These are phyloP conservation scores for Athelia sp. DNA, from an alignment of 1,284 basidiomycete genomes.

Conservation along the genomic window DNA sequence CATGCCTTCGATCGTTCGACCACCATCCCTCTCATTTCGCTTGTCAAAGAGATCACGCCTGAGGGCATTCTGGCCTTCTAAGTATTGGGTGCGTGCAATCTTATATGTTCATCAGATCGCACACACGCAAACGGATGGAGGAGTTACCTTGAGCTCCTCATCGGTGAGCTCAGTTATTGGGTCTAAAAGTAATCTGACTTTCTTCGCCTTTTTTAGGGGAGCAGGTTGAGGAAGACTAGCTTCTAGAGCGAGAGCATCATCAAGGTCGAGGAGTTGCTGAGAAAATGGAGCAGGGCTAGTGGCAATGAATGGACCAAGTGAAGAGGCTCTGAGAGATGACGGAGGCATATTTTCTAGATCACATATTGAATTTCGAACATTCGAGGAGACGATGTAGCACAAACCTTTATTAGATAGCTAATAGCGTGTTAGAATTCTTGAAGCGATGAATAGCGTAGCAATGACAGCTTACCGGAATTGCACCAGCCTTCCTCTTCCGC, in stretches of 20 bases:
- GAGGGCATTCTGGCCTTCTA: conserved; percentile 53
- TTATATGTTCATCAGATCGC: conserved; percentile 18
- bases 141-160: conserved; percentile 63
- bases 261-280: conserved; percentile 33
- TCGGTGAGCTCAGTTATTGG: conserved; percentile 71
- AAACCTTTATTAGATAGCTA: background rate
- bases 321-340: conserved; percentile 8
- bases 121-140: background rate
- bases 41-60: conserved; percentile 47
- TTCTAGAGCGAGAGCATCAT: conserved; percentile 25
- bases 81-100: conserved; percentile 63
- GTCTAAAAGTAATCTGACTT: conserved; percentile 48
- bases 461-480: too few relatives aligned
- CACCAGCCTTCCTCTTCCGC: too few relatives aligned
- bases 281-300: conserved; percentile 27
- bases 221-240: conserved; percentile 11
- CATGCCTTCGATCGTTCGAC: conserved; percentile 52
- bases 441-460: too few relatives aligned
- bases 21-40: conserved; percentile 50
- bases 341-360: conserved; percentile 15
- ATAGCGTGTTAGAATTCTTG: background rate
- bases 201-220: conserved; percentile 32
- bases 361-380: background rate
- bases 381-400: conserved; percentile 4
- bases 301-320: conserved; percentile 7